These are phyloP conservation scores for Casuarina glauca DNA, from an alignment of 306 rosid genomes.

Conservation along the genomic window DNA sequence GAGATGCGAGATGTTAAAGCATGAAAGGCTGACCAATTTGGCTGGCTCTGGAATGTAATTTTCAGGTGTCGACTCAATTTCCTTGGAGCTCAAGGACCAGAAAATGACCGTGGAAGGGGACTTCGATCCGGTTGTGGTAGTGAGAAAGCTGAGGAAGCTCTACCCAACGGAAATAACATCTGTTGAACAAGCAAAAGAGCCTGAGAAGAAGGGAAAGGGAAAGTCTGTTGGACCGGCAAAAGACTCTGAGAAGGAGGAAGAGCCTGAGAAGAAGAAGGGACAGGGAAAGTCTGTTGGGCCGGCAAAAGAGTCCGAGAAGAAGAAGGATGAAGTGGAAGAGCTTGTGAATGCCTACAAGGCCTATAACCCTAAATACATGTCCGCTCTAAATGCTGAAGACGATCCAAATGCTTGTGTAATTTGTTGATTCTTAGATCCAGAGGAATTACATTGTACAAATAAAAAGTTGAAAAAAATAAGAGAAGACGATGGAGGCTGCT, in stretches of 20 bases:
- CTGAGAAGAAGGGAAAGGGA: no score
- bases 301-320: conserved; percentile 4
- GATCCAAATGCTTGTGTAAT: conserved; percentile 70
- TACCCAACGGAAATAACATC: conserved; percentile 52
- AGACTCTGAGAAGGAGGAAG: no score
- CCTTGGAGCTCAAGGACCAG: conserved; percentile 63
- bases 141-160: conserved; percentile 57
- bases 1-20: not conserved
- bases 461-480: not conserved
- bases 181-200: conserved; percentile 67
- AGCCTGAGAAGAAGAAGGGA: conserved; percentile 50
- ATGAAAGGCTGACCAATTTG: conserved; percentile 1
- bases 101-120: conserved; percentile 70
- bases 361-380: conserved; percentile 13
- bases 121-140: conserved; percentile 55
- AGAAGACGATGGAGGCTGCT: accelerated
- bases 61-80: conserved; percentile 73
- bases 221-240: no score
- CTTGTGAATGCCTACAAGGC: not conserved
- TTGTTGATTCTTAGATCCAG: conserved; percentile 34
- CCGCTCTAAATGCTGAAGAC: conserved; percentile 42
- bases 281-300: no score
- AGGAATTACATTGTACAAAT: conserved; percentile 13
- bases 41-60: not conserved
- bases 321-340: conserved; percentile 33